Evolutionary conservation across 2,329 filamentous ascomycete species (phyloP), one percentile per base, ranked within the genome.

Genomic region (Rhinocladiella similis): DNA sequence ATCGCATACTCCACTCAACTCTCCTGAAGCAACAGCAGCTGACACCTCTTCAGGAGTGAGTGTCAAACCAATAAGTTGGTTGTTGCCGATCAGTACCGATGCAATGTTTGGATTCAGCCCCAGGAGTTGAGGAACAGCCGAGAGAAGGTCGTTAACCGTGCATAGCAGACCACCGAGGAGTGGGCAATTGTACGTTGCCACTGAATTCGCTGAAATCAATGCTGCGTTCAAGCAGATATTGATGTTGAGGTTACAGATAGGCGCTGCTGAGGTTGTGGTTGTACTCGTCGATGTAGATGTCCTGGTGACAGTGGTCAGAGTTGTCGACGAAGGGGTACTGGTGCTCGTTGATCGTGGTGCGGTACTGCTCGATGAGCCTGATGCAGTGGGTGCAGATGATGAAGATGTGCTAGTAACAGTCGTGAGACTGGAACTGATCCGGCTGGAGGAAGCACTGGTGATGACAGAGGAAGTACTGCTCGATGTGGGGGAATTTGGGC

Each of bases 81-180:
- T 53, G 50, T 53, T 33, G 25, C 50, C 50, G 7, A 53, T 9
- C n/a, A 46, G n/a, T 20, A 53, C 50, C 6, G 50, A 53, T 5
- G 45, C 20, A n/a, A 53, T 41, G 33, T 45, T 46, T 5, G 50
- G 41, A 18, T 53, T 53, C n/a, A 25, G 19, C 12, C 12, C n/a
- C 7, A 53, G 38, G 29, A 53, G 50, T 20, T 33, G 22, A 33
- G 50, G 50, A 5, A 53, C 25, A 6, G 22, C 19, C 7, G 20
- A 29, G 19, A 51, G 38, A 13, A 51, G 22, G 9, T 51, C 18
- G 14, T 51, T 51, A 2, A 41, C 36, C 33, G 49, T 51, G 36
- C 49, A 51, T 5, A 51, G 49, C 20, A 51, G 33, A 18, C 49
- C 49, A 42, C 10, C 27, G 18, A 22, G 18, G 19, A 51, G 36